Evolutionary conservation across 768 basidiomycete species (phyloP).

Genomic region (Podaxis carcinomalis): DNA sequence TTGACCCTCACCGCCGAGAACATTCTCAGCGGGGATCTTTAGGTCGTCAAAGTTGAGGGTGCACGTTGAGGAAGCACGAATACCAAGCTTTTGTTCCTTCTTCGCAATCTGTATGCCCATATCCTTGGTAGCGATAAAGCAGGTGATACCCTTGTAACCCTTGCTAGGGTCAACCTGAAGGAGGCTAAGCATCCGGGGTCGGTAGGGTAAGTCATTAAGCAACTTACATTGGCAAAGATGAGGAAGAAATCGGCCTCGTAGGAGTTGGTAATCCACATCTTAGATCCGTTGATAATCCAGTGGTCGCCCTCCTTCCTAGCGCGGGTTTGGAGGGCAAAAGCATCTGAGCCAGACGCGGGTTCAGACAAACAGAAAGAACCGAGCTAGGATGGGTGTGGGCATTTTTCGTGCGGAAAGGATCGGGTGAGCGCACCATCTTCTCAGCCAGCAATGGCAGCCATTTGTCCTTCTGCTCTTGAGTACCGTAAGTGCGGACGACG

Average conservation of each 20-base stretch:
- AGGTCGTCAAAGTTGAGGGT: constrained; percentile 93
- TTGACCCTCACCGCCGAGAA: constrained; percentile 88
- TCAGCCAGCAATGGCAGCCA: constrained; percentile 84
- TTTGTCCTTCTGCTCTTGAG: constrained; percentile 78
- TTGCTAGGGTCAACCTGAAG: constrained; percentile 75
- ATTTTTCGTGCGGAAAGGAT: not conserved
- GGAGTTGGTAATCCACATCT: constrained; percentile 99
- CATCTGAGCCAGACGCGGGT: constrained; percentile 90
- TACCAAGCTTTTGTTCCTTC: constrained; percentile 98
- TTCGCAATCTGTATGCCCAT: constrained; percentile 98
- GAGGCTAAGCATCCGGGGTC: not conserved
- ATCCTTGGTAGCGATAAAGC: constrained; percentile 93
- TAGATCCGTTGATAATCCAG: constrained; percentile 92
- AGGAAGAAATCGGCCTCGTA: constrained; percentile 88
- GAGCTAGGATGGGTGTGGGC: constrained; percentile 46
- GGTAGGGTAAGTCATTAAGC: not conserved
- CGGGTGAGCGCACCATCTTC: constrained; percentile 50
- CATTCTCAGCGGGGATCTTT: constrained; percentile 75
- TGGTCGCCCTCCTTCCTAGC: constrained; percentile 83
- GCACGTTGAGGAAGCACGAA: constrained; percentile 94
- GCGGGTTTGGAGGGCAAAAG: constrained; percentile 92
- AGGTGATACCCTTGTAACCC: constrained; percentile 99
- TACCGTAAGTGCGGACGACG: constrained; percentile 82
- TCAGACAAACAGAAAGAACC: constrained; percentile 97
- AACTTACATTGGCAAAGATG: constrained; percentile 87